Percentiles rank a stretch among this genome's conserved stretches.
Evolutionary conservation across 805 yeast species (phyloP).

Genomic region (Priceomyces fermenticarens): DNA sequence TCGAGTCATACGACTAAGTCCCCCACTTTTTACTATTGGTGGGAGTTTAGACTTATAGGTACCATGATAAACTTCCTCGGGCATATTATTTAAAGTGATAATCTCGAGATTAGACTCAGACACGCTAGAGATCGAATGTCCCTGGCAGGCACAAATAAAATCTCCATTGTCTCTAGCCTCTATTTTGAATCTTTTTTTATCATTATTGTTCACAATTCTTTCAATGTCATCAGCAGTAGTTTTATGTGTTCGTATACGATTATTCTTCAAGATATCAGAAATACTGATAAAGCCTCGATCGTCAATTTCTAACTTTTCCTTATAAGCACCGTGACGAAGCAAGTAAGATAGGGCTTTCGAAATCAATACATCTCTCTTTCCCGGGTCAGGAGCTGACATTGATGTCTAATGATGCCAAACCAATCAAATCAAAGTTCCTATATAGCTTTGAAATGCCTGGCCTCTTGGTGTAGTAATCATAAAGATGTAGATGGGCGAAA

Average conservation of each 20-base stretch:
- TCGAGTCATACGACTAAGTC: slow-evolving; percentile 66
- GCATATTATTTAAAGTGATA: slow-evolving; percentile 44
- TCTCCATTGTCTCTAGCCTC: slow-evolving; percentile 22
- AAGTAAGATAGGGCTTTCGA: slow-evolving; percentile 76
- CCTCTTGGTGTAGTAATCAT: background rate
- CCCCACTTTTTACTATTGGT: slow-evolving; percentile 49
- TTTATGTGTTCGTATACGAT: slow-evolving; percentile 54
- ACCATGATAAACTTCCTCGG: slow-evolving; percentile 70
- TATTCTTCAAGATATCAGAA: slow-evolving; percentile 50
- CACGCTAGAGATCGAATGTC: slow-evolving; percentile 65
- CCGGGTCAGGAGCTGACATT: slow-evolving; percentile 10
- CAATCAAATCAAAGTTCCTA: background rate
- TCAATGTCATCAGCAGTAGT: slow-evolving; percentile 57
- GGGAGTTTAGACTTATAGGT: slow-evolving; percentile 53
- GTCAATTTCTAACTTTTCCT: slow-evolving; percentile 65
- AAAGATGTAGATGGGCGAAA: background rate
- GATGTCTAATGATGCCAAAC: too few species aligned
- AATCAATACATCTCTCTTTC: slow-evolving; percentile 47
- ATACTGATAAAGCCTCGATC: slow-evolving; percentile 63
- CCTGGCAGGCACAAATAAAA: slow-evolving; percentile 84
- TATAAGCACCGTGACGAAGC: slow-evolving; percentile 80
- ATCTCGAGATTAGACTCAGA: slow-evolving; percentile 39
- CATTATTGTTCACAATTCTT: slow-evolving; percentile 60
- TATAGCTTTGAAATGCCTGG: background rate
- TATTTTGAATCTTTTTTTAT: slow-evolving; percentile 68